These are phyloP conservation scores for Suillus paluster DNA, from an alignment of 768 basidiomycete species.

Conservation along the genomic window DNA sequence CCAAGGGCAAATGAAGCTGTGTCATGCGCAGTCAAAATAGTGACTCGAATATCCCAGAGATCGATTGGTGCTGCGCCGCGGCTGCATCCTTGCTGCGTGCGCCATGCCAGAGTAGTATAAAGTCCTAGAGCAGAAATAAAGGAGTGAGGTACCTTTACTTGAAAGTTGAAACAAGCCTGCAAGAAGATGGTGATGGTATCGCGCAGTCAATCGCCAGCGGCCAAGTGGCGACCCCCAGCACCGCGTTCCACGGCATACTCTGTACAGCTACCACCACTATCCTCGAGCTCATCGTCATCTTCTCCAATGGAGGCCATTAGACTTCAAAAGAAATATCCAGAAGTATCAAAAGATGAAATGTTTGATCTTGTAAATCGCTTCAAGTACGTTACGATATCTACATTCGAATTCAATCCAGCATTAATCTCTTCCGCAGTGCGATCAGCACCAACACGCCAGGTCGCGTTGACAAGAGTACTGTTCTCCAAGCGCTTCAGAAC, in stretches of 20 bases:
- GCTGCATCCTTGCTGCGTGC: not conserved
- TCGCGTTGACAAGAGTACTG: conserved; percentile 79
- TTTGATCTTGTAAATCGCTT: conserved; percentile 92
- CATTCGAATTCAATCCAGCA: conserved; percentile 5
- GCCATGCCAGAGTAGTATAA: not conserved
- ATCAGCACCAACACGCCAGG: conserved; percentile 82
- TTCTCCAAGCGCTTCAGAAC: conserved; percentile 77
- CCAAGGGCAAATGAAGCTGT: not conserved
- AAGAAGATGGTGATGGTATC: conserved; percentile 10
- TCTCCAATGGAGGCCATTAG: conserved; percentile 77
- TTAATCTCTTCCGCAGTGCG: conserved; percentile 46
- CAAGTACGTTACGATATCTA: conserved; percentile 73
- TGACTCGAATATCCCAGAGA: not conserved
- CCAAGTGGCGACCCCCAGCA: conserved; percentile 20
- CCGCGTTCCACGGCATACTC: conserved; percentile 14
- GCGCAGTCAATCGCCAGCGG: conserved; percentile 15
- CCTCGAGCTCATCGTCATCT: conserved; percentile 20
- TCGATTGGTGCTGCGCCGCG: no score
- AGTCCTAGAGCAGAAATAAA: not conserved
- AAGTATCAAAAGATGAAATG: conserved; percentile 92
- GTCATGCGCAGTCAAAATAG: conserved; percentile 1
- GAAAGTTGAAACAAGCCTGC: not conserved
- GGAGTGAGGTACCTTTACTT: not conserved
- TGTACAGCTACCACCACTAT: conserved; percentile 11
- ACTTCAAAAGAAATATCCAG: conserved; percentile 90